Evolutionary conservation across 2,329 filamentous ascomycete species (phyloP).

Genomic region (Neoarthrinium moseri): DNA sequence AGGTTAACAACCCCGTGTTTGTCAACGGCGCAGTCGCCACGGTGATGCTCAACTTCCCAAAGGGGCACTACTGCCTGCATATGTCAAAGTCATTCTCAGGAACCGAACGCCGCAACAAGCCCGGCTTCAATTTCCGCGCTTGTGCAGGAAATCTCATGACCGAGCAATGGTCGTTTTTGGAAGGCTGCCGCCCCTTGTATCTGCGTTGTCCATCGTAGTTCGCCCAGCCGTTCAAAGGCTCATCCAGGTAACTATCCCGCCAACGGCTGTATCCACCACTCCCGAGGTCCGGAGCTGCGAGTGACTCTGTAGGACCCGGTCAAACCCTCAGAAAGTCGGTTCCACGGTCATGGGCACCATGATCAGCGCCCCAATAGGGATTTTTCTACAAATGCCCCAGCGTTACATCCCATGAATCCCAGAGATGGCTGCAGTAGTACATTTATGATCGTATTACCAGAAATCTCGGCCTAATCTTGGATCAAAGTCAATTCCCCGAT

Average conservation of each 20-base stretch:
- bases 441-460: not conserved
- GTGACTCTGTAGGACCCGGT: not conserved
- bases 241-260: not conserved
- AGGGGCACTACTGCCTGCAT: not conserved
- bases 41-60: slow-evolving; percentile 8
- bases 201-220: not conserved
- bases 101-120: not conserved
- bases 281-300: not conserved
- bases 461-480: slow-evolving; percentile 7
- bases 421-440: not conserved
- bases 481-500: slow-evolving; percentile 1
- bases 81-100: not conserved
- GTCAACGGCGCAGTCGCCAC: slow-evolving; percentile 1
- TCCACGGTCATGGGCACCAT: not conserved
- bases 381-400: not conserved
- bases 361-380: slow-evolving; percentile 1
- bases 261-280: not conserved
- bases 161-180: slow-evolving; percentile 1
- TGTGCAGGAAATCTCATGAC: not conserved
- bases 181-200: slow-evolving; percentile 1
- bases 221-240: not conserved
- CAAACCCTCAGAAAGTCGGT: not conserved
- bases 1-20: slow-evolving; percentile 1
- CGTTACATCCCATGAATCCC: slow-evolving; percentile 4
- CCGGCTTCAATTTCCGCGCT: not conserved